Conservation (phyloP, 2,329 filamentous ascomycete species). For the Claviceps cyperi region DNA sequence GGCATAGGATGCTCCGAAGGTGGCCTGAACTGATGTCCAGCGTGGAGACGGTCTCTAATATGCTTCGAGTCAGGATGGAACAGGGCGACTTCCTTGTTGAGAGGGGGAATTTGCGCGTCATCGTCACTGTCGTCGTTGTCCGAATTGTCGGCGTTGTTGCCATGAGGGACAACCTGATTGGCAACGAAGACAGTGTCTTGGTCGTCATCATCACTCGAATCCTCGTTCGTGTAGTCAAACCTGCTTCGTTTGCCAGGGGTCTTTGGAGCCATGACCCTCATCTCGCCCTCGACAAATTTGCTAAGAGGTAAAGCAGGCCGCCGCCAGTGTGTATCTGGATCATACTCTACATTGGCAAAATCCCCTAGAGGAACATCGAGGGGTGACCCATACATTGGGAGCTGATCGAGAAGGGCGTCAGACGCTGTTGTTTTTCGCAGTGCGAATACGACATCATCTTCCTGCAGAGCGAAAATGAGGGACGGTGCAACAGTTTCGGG, state of each 20-base stretch:
- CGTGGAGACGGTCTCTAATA: constrained; percentile 79
- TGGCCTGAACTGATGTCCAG: constrained; percentile 82
- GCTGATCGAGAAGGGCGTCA: constrained; percentile 63
- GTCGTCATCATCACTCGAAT: constrained; percentile 44
- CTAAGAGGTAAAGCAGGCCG: constrained; percentile 69
- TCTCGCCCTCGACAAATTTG: constrained; percentile 71
- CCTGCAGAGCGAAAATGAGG: constrained; percentile 68
- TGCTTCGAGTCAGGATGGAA: constrained; percentile 83
- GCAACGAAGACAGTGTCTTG: constrained; percentile 40
- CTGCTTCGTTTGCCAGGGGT: constrained; percentile 65
- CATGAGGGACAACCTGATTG: constrained; percentile 25
- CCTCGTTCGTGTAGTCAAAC: constrained; percentile 68
- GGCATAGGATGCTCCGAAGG: constrained; percentile 90
- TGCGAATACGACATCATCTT: constrained; percentile 68
- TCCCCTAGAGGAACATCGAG: constrained; percentile 45
- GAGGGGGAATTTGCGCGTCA: constrained; percentile 42
- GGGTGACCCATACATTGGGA: constrained; percentile 64
- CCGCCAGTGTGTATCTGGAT: constrained; percentile 60
- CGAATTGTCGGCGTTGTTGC: too few species aligned
- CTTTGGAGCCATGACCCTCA: constrained; percentile 51
- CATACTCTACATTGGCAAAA: constrained; percentile 39
- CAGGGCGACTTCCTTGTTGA: constrained; percentile 65
- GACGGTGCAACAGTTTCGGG: constrained; percentile 50
- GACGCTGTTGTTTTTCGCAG: constrained; percentile 60
- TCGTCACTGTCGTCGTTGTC: constrained; percentile 9